Percentiles rank a stretch among this genome's conserved stretches.
These are phyloP conservation scores for Ceratocystis cacaofunesta DNA, from an alignment of 2,329 filamentous ascomycete genomes.

Conservation along the genomic window DNA sequence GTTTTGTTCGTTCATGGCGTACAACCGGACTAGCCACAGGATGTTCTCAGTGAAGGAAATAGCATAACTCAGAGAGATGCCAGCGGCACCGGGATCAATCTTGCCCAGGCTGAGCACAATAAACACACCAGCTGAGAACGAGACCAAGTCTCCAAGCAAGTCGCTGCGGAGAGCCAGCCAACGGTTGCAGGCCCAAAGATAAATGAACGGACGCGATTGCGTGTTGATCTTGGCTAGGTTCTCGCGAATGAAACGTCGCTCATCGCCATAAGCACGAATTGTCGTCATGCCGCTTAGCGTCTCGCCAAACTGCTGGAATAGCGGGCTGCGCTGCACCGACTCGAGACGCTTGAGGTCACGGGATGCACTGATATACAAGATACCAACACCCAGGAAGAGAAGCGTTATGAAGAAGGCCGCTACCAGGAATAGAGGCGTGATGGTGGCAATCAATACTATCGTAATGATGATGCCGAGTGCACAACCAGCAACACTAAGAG, in stretches of 20 bases:
- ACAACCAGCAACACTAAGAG: constrained; percentile 59
- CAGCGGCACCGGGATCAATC: constrained; percentile 81
- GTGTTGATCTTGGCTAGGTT: constrained; percentile 80
- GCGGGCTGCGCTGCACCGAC: constrained; percentile 80
- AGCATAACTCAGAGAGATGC: constrained; percentile 87
- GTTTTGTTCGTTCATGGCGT: constrained; percentile 92
- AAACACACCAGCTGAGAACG: constrained; percentile 87
- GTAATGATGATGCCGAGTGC: constrained; percentile 62
- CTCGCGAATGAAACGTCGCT: constrained; percentile 82
- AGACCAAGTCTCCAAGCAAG: constrained; percentile 73
- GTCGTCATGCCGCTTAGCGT: constrained; percentile 90
- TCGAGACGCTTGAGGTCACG: constrained; percentile 89
- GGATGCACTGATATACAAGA: constrained; percentile 84
- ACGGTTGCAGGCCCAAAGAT: constrained; percentile 88
- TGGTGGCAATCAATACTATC: constrained; percentile 67
- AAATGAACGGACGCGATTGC: constrained; percentile 87
- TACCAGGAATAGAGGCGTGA: constrained; percentile 83
- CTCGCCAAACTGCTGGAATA: constrained; percentile 97
- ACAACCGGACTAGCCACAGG: constrained; percentile 86
- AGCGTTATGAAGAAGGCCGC: constrained; percentile 72
- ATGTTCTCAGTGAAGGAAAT: constrained; percentile 96
- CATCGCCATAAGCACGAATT: constrained; percentile 90
- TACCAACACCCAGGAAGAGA: constrained; percentile 68
- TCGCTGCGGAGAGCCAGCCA: constrained; percentile 93
- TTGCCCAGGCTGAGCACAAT: constrained; percentile 69